phyloP scores from a whole-genome alignment of 805 yeast species.

The Cyberlindnera maritima region DNA sequence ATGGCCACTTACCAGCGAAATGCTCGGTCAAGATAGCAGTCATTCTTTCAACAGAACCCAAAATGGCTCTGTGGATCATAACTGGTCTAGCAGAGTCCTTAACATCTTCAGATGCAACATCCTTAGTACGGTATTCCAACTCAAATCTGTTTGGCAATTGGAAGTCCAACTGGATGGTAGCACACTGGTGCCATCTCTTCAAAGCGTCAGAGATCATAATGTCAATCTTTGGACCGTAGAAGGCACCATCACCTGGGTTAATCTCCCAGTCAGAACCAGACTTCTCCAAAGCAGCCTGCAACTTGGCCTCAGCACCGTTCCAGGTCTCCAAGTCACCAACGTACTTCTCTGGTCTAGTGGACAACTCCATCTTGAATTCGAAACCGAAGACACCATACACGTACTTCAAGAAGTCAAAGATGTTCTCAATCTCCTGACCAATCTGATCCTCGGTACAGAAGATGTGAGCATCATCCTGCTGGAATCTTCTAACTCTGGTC shows the following conservation, averaged over 20 bases:
- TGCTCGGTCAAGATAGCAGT: conserved; percentile 97
- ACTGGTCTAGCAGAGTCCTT: conserved; percentile 81
- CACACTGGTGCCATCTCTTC: conserved; percentile 98
- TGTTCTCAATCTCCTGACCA: conserved; percentile 75
- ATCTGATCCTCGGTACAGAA: conserved; percentile 94
- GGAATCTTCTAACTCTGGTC: conserved; percentile 98
- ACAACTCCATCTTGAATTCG: conserved; percentile 93
- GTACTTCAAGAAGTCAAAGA: conserved; percentile 80
- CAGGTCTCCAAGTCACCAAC: conserved; percentile 94
- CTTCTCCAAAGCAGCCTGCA: conserved; percentile 76
- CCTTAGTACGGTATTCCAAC: conserved; percentile 78
- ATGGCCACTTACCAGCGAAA: conserved; percentile 99
- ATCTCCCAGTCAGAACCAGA: conserved; percentile 93
- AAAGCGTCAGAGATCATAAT: conserved; percentile 93
- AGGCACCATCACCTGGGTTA: conserved; percentile 97
- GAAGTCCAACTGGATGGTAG: conserved; percentile 98
- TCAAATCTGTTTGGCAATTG: conserved; percentile 95
- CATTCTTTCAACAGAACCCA: conserved; percentile 99
- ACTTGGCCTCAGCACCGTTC: conserved; percentile 85
- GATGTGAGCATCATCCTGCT: conserved; percentile 98
- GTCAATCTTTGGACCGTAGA: conserved; percentile 95
- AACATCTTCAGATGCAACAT: conserved; percentile 40
- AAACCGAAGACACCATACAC: conserved; percentile 92
- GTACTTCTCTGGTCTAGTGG: conserved; percentile 95
- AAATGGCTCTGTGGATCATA: conserved; percentile 98